Percentiles rank a stretch among this genome's conserved stretches.
phyloP scores from a whole-genome alignment of 2,329 filamentous ascomycete genomes.

The Fusarium domesticum region DNA sequence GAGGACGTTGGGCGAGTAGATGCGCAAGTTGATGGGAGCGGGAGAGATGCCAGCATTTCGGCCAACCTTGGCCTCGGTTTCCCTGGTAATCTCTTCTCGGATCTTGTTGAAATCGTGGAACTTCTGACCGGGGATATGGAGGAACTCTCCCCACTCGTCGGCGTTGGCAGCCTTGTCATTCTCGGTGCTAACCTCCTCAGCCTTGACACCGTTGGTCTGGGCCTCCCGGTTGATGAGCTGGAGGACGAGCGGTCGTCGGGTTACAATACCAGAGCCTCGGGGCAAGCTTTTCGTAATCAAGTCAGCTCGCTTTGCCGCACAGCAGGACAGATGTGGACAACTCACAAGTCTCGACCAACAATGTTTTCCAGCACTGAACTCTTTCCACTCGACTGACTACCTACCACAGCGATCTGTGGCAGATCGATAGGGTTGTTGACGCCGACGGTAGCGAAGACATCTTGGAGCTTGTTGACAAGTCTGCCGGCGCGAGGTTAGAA shows the following conservation, averaged over 20 bases:
- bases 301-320: slow-evolving; percentile 14
- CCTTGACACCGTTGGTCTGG: slow-evolving; percentile 70
- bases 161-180: slow-evolving; percentile 84
- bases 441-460: slow-evolving; percentile 97
- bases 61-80: slow-evolving; percentile 95
- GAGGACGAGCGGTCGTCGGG: slow-evolving; percentile 89
- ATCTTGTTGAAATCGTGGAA: slow-evolving; percentile 99
- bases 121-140: slow-evolving; percentile 96
- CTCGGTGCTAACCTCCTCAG: slow-evolving; percentile 61
- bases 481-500: slow-evolving; percentile 38
- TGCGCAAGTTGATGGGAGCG: slow-evolving; percentile 93
- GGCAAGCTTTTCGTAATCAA: slow-evolving; percentile 63
- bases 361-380: slow-evolving; percentile 99
- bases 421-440: slow-evolving; percentile 99
- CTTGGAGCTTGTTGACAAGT: slow-evolving; percentile 97
- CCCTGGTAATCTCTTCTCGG: slow-evolving; percentile 91
- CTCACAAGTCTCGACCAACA: slow-evolving; percentile 96
- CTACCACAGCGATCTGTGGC: slow-evolving; percentile 96
- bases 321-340: slow-evolving; percentile 25
- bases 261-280: slow-evolving; percentile 96
- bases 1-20: slow-evolving; percentile 97
- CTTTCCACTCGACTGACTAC: slow-evolving; percentile 98
- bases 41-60: slow-evolving; percentile 95
- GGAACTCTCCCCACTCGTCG: slow-evolving; percentile 98
- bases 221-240: slow-evolving; percentile 92